Conservation (phyloP, 1,284 basidiomycete genomes). For the Sporisorium graminicola region DNA sequence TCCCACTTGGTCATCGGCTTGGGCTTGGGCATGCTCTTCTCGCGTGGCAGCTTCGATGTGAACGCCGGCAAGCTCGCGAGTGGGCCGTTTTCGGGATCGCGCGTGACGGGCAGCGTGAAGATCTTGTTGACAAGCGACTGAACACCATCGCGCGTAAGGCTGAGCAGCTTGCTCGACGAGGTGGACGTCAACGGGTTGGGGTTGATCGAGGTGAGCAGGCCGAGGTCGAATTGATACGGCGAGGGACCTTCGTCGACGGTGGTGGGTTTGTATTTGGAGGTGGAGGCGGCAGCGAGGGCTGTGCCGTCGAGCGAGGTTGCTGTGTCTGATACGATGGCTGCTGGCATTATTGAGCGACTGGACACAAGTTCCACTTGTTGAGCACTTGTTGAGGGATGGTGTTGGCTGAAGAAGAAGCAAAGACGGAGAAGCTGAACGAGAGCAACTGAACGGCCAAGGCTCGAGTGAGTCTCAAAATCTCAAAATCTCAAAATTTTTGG, state of each 20-base stretch:
- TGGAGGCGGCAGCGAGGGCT: slow-evolving; percentile 31
- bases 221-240: slow-evolving; percentile 84
- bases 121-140: slow-evolving; percentile 85
- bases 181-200: slow-evolving; percentile 84
- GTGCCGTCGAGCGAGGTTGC: slow-evolving; percentile 47
- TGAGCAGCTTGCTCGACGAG: slow-evolving; percentile 81
- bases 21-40: slow-evolving; percentile 91
- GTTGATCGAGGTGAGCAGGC: slow-evolving; percentile 87
- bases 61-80: slow-evolving; percentile 80
- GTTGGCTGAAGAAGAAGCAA: not conserved
- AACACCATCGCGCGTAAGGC: slow-evolving; percentile 85
- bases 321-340: slow-evolving; percentile 28
- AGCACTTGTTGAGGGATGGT: not conserved
- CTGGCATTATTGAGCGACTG: slow-evolving; percentile 22
- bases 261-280: slow-evolving; percentile 52
- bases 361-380: not conserved
- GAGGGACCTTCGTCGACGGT: slow-evolving; percentile 76
- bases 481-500: slow-evolving; percentile 14
- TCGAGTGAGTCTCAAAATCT: not conserved
- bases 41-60: slow-evolving; percentile 82
- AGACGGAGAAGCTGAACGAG: not conserved
- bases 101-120: slow-evolving; percentile 83
- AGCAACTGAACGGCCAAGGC: not conserved
- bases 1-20: slow-evolving; percentile 98
- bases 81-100: slow-evolving; percentile 82